Conservation (phyloP, 805 yeast species). For the Kazachstania bromeliacearum region DNA sequence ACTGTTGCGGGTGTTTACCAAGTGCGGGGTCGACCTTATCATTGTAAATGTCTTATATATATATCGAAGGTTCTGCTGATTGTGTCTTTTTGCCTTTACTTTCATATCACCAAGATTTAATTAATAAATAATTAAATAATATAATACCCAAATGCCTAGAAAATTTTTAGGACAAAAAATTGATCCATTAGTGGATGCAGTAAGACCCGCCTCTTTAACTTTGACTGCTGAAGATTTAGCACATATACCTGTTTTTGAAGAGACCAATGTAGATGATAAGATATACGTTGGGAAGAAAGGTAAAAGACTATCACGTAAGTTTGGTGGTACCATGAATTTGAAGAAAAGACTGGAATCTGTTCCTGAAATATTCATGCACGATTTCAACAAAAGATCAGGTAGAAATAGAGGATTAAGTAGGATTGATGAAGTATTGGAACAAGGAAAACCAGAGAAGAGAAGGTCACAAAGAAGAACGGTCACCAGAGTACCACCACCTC, state of each 20-base stretch:
- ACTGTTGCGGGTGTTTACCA: too few species aligned
- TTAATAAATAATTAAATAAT: too few species aligned
- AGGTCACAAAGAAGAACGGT: slow-evolving; percentile 3
- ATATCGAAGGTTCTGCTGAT: too few species aligned
- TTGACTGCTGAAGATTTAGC: slow-evolving; percentile 23
- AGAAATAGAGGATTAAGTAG: neutral
- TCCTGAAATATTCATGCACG: slow-evolving; percentile 25
- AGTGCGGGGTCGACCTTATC: too few species aligned
- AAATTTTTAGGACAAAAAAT: slow-evolving; percentile 26
- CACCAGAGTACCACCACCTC: neutral
- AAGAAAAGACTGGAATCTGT: slow-evolving; percentile 25
- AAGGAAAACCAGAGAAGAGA: slow-evolving; percentile 2
- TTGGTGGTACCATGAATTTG: slow-evolving; percentile 23
- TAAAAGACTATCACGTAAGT: slow-evolving; percentile 14
- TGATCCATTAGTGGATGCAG: slow-evolving; percentile 18
- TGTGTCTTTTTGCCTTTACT: neutral
- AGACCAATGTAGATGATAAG: slow-evolving; percentile 2
- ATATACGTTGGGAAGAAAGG: slow-evolving; percentile 1
- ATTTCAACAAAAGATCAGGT: slow-evolving; percentile 11
- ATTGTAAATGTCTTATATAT: too few species aligned
- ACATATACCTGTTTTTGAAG: slow-evolving; percentile 16
- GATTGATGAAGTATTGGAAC: too few species aligned
- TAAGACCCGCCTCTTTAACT: slow-evolving; percentile 26
- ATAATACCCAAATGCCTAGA: slow-evolving; percentile 17
- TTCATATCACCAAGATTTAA: neutral